Conservation (phyloP, 164 flowering plant genomes). For the Brasenia schreberi region DNA sequence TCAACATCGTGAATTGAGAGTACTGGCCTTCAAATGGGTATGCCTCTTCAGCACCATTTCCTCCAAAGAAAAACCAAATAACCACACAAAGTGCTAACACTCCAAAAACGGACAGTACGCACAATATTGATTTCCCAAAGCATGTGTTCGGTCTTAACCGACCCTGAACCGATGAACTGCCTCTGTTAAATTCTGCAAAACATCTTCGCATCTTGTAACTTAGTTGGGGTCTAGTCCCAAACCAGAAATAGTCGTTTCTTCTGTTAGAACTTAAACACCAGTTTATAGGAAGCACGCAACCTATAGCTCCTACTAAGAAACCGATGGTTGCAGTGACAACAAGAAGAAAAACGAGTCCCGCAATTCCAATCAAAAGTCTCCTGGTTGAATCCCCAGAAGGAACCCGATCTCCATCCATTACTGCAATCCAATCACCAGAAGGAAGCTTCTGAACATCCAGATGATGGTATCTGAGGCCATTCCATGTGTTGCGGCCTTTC, state of each 20-base stretch:
- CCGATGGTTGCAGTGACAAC: slow-evolving; percentile 31
- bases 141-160: slow-evolving; percentile 32
- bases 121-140: slow-evolving; percentile 26
- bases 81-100: slow-evolving; percentile 34
- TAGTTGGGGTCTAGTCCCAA: slow-evolving; percentile 32
- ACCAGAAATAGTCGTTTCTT: slow-evolving; percentile 27
- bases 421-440: slow-evolving; percentile 54
- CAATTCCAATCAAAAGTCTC: slow-evolving; percentile 42
- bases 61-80: slow-evolving; percentile 47
- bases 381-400: slow-evolving; percentile 46
- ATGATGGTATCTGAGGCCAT: slow-evolving; percentile 64
- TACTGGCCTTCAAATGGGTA: slow-evolving; percentile 42
- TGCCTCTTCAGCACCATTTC: slow-evolving; percentile 55
- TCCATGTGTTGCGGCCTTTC: slow-evolving; percentile 69
- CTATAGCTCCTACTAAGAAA: slow-evolving; percentile 47
- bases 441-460: slow-evolving; percentile 57
- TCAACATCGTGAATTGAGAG: slow-evolving; percentile 69
- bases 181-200: slow-evolving; percentile 43
- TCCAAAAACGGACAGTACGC: slow-evolving; percentile 19
- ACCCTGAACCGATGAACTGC: slow-evolving; percentile 23
- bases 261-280: slow-evolving; percentile 40
- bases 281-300: slow-evolving; percentile 43
- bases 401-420: slow-evolving; percentile 73
- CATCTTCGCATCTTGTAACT: slow-evolving; percentile 37
- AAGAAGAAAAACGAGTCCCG: slow-evolving; percentile 25